Evolutionary conservation across 2,329 filamentous ascomycete species (phyloP).

Genomic region (Cercospora sp.): DNA sequence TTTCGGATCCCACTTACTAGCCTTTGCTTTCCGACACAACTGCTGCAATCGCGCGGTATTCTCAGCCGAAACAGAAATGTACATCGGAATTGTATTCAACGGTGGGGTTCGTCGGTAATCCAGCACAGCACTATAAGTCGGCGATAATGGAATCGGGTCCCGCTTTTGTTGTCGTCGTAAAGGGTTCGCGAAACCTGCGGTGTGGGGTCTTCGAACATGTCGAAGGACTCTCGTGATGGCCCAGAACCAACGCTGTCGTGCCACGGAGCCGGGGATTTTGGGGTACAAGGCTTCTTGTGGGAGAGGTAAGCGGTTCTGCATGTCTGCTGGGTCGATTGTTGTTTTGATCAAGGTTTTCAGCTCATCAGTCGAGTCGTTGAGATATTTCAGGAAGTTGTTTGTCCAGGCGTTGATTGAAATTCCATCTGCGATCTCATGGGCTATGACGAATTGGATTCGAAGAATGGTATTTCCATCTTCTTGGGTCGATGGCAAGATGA

Average conservation of each 20-base stretch:
- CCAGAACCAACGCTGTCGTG: constrained; percentile 52
- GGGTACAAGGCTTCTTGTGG: constrained; percentile 53
- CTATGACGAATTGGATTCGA: constrained; percentile 44
- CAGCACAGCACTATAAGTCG: constrained; percentile 41
- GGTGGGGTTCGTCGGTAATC: constrained; percentile 44
- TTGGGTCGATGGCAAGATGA: constrained; percentile 41
- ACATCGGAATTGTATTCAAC: constrained; percentile 41
- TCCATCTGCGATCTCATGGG: constrained; percentile 51
- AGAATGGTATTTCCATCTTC: constrained; percentile 37
- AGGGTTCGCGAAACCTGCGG: constrained; percentile 47
- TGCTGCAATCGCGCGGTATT: constrained; percentile 42
- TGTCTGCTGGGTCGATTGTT: constrained; percentile 24
- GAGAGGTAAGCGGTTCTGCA: constrained; percentile 41
- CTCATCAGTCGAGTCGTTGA: constrained; percentile 36
- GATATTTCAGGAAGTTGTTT: constrained; percentile 43
- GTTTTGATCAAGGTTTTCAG: constrained; percentile 31
- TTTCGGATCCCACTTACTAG: constrained; percentile 35
- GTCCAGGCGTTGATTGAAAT: constrained; percentile 41
- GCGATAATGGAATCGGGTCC: constrained; percentile 32
- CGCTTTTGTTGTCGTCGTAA: constrained; percentile 33
- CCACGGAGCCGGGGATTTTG: constrained; percentile 40
- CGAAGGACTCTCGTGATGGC: constrained; percentile 47
- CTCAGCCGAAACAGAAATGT: constrained; percentile 37
- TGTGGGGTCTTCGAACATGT: constrained; percentile 44
- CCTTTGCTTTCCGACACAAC: constrained; percentile 43